These are phyloP conservation scores for Sugiyamaella smithiae DNA, from an alignment of 805 yeast genomes.

Conservation along the genomic window DNA sequence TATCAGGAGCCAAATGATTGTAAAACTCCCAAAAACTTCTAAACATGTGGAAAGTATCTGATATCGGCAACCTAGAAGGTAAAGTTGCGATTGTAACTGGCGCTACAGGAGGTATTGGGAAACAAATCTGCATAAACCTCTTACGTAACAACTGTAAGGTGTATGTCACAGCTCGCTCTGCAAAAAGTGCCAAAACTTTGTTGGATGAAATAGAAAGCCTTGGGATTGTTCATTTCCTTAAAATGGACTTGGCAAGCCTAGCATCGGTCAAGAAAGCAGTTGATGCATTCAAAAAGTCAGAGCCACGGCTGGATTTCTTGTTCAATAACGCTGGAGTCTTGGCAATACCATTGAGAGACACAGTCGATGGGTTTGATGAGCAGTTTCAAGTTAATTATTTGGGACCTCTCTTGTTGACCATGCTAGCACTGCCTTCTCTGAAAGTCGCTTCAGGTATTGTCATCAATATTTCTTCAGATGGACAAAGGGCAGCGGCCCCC, in stretches of 20 bases:
- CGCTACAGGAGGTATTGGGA: not conserved
- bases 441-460: too few relatives aligned
- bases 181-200: not conserved
- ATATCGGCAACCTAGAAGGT: not conserved
- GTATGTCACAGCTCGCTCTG: not conserved
- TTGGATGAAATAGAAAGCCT: not conserved
- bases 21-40: too few relatives aligned
- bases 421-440: too few relatives aligned
- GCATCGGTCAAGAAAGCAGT: conserved; percentile 17
- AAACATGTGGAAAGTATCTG: too few relatives aligned
- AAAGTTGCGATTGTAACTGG: not conserved
- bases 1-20: too few relatives aligned
- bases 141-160: not conserved
- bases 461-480: not conserved
- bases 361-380: conserved; percentile 70
- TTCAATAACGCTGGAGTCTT: conserved; percentile 78
- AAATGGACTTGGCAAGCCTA: conserved; percentile 17
- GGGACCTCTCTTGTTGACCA: conserved; percentile 68
- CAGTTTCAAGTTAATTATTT: conserved; percentile 77
- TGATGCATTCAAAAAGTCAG: conserved; percentile 13
- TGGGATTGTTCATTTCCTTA: not conserved
- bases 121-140: not conserved
- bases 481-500: not conserved
- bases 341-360: conserved; percentile 64
- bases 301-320: conserved; percentile 50